These are phyloP conservation scores for Heterobasidion irregulare DNA, from an alignment of 1,284 basidiomycete genomes.

Conservation along the genomic window DNA sequence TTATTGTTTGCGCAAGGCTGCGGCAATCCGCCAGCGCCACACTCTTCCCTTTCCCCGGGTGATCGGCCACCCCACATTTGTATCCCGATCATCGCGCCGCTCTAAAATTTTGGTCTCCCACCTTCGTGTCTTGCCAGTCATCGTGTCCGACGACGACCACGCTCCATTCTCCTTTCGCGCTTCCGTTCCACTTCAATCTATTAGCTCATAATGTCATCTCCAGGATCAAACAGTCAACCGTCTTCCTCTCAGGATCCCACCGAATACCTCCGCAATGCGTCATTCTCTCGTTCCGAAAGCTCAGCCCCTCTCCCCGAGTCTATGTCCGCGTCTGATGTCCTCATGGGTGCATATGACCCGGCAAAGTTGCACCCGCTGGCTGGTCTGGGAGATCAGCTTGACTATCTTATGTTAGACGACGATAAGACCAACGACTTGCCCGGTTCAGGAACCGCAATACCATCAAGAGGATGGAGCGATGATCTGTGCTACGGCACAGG, in stretches of 20 bases:
- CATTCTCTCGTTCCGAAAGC: conserved; percentile 37
- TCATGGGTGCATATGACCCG: conserved; percentile 81
- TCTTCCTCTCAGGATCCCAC: conserved; percentile 34
- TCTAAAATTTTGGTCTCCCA: conserved; percentile 4
- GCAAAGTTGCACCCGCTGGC: conserved; percentile 88
- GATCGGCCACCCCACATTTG: background rate
- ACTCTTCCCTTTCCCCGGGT: background rate
- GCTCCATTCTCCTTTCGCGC: background rate
- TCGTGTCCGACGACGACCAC: conserved; percentile 3
- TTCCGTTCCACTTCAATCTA: background rate
- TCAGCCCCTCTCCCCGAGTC: conserved; percentile 38
- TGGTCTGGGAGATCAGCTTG: conserved; percentile 80
- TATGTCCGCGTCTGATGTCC: conserved; percentile 76
- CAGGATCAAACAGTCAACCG: conserved; percentile 1
- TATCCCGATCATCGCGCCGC: conserved; percentile 8
- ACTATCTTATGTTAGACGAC: conserved; percentile 90
- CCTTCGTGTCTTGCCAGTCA: background rate
- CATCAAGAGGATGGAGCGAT: conserved; percentile 97
- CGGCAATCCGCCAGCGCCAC: background rate
- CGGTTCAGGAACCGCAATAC: conserved; percentile 80
- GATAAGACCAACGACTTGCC: conserved; percentile 85
- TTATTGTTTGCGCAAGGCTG: conserved; percentile 8
- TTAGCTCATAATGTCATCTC: conserved; percentile 10
- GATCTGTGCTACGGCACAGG: conserved; percentile 99
- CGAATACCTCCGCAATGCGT: conserved; percentile 44